Evolutionary conservation across 2,329 filamentous ascomycete genomes (phyloP).

Genomic region (Calonectria leucothoes): DNA sequence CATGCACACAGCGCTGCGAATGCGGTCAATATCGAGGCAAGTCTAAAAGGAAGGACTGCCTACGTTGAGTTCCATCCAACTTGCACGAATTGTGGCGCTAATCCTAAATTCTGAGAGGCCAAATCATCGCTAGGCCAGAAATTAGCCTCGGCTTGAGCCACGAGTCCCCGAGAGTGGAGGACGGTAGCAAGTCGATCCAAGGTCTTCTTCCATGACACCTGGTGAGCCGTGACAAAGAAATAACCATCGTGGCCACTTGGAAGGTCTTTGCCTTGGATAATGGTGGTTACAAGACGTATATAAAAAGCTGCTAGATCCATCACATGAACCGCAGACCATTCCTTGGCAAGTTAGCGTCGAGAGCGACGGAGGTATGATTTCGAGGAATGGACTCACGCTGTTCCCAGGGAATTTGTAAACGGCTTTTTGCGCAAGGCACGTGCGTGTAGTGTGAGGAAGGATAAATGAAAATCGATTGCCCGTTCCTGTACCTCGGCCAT

Average conservation of each 20-base stretch:
- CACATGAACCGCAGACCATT: neutral
- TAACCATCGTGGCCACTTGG: neutral
- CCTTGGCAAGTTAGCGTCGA: neutral
- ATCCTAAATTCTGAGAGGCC: neutral
- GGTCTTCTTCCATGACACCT: neutral
- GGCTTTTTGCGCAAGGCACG: neutral
- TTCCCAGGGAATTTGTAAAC: neutral
- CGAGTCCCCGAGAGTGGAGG: neutral
- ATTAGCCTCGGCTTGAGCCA: neutral
- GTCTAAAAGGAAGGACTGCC: no score
- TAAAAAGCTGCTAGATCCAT: neutral
- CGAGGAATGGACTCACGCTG: neutral
- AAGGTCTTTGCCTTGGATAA: neutral
- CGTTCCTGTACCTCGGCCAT: neutral
- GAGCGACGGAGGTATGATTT: neutral
- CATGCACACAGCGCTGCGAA: neutral
- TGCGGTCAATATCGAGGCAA: neutral
- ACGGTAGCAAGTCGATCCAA: neutral
- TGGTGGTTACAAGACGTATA: neutral
- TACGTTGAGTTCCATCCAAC: neutral
- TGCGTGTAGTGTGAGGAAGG: neutral
- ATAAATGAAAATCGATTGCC: neutral
- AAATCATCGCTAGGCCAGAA: neutral
- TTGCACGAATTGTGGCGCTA: neutral
- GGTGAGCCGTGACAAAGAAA: neutral